These are phyloP conservation scores for Penicillium daleae DNA, from an alignment of 495 filamentous ascomycete species.

Conservation along the genomic window DNA sequence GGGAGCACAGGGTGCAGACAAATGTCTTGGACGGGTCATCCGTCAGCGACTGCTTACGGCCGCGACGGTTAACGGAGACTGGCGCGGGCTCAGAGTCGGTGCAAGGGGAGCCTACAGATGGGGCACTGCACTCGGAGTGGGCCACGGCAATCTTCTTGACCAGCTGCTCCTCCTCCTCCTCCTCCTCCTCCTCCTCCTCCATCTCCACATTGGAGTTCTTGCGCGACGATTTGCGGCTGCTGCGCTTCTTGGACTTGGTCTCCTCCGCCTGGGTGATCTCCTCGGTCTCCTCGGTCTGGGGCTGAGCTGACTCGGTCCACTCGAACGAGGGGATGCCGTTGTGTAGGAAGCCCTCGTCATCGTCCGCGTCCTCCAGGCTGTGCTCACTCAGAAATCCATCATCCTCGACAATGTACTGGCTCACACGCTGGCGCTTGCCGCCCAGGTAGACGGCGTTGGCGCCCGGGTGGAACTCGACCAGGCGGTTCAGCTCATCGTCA, in stretches of 20 bases:
- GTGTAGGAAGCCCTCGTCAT: slow-evolving; percentile 60
- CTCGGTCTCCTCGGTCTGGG: slow-evolving; percentile 31
- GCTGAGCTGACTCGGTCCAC: slow-evolving; percentile 35
- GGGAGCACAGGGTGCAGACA: slow-evolving; percentile 91
- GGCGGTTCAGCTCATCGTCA: slow-evolving; percentile 83
- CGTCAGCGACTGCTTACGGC: slow-evolving; percentile 97
- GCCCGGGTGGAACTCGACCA: slow-evolving; percentile 70
- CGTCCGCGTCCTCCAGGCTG: slow-evolving; percentile 76
- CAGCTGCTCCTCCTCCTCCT: slow-evolving; percentile 29
- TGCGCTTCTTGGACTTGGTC: slow-evolving; percentile 65
- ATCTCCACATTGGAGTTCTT: slow-evolving; percentile 53
- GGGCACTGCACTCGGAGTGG: slow-evolving; percentile 18
- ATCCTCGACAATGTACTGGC: slow-evolving; percentile 69
- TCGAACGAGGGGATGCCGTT: slow-evolving; percentile 51
- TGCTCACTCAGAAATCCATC: slow-evolving; percentile 76
- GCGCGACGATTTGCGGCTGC: slow-evolving; percentile 43
- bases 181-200: slow-evolving; percentile 20
- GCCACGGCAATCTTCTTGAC: slow-evolving; percentile 33
- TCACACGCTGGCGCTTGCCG: slow-evolving; percentile 78
- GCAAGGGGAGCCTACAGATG: slow-evolving; percentile 19
- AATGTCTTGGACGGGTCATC: slow-evolving; percentile 99
- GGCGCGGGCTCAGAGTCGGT: slow-evolving; percentile 49
- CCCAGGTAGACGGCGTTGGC: slow-evolving; percentile 63
- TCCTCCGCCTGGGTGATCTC: slow-evolving; percentile 44
- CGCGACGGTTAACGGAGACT: slow-evolving; percentile 83